phyloP scores from a whole-genome alignment of 2,329 filamentous ascomycete species.

The Zymoseptoria brevis region DNA sequence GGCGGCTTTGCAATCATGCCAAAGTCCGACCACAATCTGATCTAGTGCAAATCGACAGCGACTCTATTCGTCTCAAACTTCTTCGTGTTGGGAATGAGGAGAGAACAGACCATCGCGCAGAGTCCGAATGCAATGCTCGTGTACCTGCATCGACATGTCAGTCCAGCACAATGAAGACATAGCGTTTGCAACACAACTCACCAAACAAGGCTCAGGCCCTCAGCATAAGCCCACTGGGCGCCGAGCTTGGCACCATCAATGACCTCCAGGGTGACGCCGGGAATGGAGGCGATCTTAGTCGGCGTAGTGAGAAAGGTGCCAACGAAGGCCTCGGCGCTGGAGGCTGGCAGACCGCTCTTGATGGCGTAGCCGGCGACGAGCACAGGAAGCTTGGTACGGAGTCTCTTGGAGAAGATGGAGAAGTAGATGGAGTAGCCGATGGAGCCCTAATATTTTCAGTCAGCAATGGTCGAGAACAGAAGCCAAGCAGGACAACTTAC shows the following conservation, averaged over 20 bases:
- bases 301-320: constrained; percentile 14
- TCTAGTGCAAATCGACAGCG: constrained; percentile 14
- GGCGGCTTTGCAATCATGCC: not conserved
- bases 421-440: constrained; percentile 27
- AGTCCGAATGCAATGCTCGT: constrained; percentile 17
- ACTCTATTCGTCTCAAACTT: constrained; percentile 21
- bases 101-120: constrained; percentile 16
- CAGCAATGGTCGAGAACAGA: not conserved
- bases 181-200: constrained; percentile 1
- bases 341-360: constrained; percentile 15
- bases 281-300: constrained; percentile 9
- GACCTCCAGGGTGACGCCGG: constrained; percentile 14
- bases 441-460: constrained; percentile 8
- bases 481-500: not conserved
- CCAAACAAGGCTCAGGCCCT: constrained; percentile 17
- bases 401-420: constrained; percentile 24
- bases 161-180: not conserved
- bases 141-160: constrained; percentile 12
- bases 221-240: constrained; percentile 19
- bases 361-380: constrained; percentile 18
- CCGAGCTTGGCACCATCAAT: constrained; percentile 13
- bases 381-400: constrained; percentile 13
- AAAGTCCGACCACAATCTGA: not conserved
- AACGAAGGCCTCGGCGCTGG: constrained; percentile 15
- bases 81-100: constrained; percentile 17